Evolutionary conservation across 495 filamentous ascomycete genomes (phyloP), one percentile per base, ranked within the genome.

Genomic region (Xylaria venustula): DNA sequence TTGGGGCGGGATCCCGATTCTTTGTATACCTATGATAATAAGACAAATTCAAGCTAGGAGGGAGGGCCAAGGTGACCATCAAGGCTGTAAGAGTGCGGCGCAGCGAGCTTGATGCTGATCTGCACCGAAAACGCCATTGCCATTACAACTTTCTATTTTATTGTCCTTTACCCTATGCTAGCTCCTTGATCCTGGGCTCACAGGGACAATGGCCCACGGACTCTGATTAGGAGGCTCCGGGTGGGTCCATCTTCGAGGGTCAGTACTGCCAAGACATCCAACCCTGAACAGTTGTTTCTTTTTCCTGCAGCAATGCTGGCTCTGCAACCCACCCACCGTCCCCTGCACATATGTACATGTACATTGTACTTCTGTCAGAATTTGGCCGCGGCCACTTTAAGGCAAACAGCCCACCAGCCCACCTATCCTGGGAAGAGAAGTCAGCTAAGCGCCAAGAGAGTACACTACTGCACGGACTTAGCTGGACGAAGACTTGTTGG

Each of bases 11-110:
- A 54, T 47, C 58, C 42, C 7, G 26, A 45, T 61, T 52, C 49
- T 61, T 60, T 54, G 58, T 61, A 61, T 60, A 53, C 22, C 36
- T 46, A 37, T 51, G 25, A 36, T 52, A 32, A 45, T 34, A 25
- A n/a, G 8, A 19, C n/a, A 51, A 49, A 34, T 5, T 17, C 8
- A 23, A 45, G 26, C 25, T 3, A 37, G 20, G 20, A 28, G 37
- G 40, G 37, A 30, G 23, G 28, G 50, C 26, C 40, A 20, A 54
- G 49, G 49, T 47, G 28, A 44, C 50, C 50, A 19, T 30, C 11
- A 40, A 36, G 23, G 42, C 28, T 48, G 58, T 44, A 36, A 26
- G 22, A 26, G 20, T 14, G 50, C 58, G 47, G 50, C 58, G 40
- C 47, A 54, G 58, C 41, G 23, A 36, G 49, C 41, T 41, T 2